Conservation (phyloP, 495 filamentous ascomycete species). For the Barbatosphaeria neglecta region DNA sequence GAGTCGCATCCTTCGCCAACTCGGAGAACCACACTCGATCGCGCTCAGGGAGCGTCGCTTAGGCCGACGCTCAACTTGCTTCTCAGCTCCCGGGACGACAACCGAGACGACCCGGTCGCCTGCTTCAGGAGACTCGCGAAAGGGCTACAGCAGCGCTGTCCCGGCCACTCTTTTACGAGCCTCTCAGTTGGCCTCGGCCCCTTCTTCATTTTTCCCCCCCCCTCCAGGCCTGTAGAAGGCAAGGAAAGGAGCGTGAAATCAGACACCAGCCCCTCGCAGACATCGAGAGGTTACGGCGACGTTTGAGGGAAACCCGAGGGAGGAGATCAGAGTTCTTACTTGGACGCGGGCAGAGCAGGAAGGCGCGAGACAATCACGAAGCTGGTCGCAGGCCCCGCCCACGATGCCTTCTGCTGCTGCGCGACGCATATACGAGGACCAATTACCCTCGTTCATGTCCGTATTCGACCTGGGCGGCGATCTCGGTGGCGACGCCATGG, state of each 20-base stretch:
- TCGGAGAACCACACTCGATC: too few species aligned
- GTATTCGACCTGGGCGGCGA: conserved; percentile 49
- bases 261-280: background rate
- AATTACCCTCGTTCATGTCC: conserved; percentile 63
- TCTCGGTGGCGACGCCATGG: conserved; percentile 32
- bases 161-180: background rate
- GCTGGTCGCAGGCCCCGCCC: conserved; percentile 5
- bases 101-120: too few species aligned
- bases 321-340: conserved; percentile 3
- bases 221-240: background rate
- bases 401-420: conserved; percentile 45
- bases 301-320: background rate
- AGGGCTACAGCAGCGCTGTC: background rate
- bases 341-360: background rate
- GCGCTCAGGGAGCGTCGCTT: too few species aligned
- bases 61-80: too few species aligned
- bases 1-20: too few species aligned
- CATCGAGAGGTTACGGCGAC: background rate
- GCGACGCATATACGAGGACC: conserved; percentile 47
- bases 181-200: background rate
- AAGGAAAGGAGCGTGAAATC: background rate
- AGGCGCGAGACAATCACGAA: background rate
- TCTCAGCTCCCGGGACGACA: too few species aligned
- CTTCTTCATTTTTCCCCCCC: background rate
- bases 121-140: too few species aligned